Evolutionary conservation across 1,139 yeast genomes (phyloP).

Genomic region (Eremothecium sinecaudum): DNA sequence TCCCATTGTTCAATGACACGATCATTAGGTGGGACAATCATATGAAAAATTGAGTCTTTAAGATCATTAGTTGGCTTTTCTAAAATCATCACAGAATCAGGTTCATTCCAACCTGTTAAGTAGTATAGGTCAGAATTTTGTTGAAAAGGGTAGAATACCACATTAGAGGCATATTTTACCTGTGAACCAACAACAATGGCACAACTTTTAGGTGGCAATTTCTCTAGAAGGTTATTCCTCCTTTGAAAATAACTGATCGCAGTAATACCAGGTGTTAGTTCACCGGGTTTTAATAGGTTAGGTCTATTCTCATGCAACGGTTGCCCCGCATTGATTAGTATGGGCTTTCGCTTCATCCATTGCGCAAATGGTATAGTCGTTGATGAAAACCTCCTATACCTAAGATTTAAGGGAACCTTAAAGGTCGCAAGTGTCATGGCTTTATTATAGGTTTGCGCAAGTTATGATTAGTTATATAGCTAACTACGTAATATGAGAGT

Average conservation of each 20-base stretch:
- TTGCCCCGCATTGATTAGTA: conserved; percentile 51
- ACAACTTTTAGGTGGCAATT: conserved; percentile 54
- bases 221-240: conserved; percentile 46
- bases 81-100: conserved; percentile 67
- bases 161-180: conserved; percentile 72
- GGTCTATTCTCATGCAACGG: conserved; percentile 83
- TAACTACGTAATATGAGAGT: too few species aligned
- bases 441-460: too few species aligned
- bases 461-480: too few species aligned
- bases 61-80: conserved; percentile 50
- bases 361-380: not conserved
- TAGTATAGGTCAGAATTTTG: conserved; percentile 85
- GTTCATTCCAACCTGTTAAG: conserved; percentile 89
- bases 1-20: conserved; percentile 82
- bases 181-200: conserved; percentile 69
- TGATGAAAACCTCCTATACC: too few species aligned
- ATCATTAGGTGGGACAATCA: conserved; percentile 84
- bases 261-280: conserved; percentile 79
- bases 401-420: too few species aligned
- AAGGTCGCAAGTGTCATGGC: too few species aligned
- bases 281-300: conserved; percentile 60
- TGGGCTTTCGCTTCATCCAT: conserved; percentile 15
- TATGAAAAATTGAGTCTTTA: conserved; percentile 53
- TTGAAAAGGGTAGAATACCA: conserved; percentile 85
- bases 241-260: conserved; percentile 75